Conservation (phyloP, 257 asterid genomes). For the Hygrophila difformis region DNA sequence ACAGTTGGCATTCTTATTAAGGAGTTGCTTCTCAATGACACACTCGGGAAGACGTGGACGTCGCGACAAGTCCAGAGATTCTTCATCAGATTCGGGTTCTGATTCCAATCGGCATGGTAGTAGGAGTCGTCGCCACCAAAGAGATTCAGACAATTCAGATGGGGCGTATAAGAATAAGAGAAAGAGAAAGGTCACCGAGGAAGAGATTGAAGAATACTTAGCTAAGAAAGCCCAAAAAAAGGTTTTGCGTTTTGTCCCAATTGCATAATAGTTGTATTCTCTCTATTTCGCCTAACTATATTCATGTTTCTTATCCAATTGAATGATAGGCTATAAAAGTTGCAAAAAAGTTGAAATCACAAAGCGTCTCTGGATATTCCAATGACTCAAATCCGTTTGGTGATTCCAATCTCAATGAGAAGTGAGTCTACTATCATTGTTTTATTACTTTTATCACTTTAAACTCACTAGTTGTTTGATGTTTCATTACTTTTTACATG, state of each 20-base stretch:
- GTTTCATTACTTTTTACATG: too few species aligned
- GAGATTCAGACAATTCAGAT: conserved; percentile 19
- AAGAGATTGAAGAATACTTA: conserved; percentile 48
- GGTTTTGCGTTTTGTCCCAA: too few species aligned
- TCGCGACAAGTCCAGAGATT: conserved; percentile 13
- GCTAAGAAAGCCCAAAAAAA: conserved; percentile 64
- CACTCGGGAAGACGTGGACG: conserved; percentile 20
- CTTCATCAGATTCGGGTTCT: conserved; percentile 26
- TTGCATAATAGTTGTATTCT: too few species aligned
- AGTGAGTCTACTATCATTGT: too few species aligned
- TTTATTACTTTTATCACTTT: too few species aligned
- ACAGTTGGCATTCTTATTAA: conserved; percentile 85
- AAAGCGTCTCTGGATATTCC: conserved; percentile 61
- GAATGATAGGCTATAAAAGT: conserved; percentile 65
- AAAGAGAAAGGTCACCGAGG: conserved; percentile 52
- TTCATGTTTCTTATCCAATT: too few species aligned
- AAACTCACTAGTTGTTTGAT: too few species aligned
- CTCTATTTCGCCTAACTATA: too few species aligned
- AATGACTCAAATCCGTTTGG: conserved; percentile 97
- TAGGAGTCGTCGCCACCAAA: conserved; percentile 20
- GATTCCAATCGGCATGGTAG: conserved; percentile 23
- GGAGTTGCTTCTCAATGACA: too few species aligned
- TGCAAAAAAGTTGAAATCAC: conserved; percentile 68
- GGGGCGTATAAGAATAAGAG: conserved; percentile 25
- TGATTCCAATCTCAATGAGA: conserved; percentile 79